A percentile compares a stretch with the other conserved stretches of the same genome.
These are phyloP conservation scores for Aureoboletus auriporus DNA, from an alignment of 768 basidiomycete species.

Conservation along the genomic window DNA sequence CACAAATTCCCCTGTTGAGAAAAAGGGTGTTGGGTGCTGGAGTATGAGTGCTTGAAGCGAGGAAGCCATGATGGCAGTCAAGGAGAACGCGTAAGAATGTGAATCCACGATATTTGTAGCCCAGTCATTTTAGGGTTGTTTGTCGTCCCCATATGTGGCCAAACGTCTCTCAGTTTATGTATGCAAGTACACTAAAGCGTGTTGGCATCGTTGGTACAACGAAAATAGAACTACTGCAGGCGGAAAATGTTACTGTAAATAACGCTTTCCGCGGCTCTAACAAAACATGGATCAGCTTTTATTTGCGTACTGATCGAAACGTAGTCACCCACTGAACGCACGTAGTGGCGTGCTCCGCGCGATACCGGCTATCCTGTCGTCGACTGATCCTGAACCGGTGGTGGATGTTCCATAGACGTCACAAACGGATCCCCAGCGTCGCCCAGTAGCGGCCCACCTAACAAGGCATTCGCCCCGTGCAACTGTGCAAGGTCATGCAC, in stretches of 20 bases:
- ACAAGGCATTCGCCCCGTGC: slow-evolving; percentile 46
- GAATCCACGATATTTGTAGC: slow-evolving; percentile 13
- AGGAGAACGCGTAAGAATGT: neutral
- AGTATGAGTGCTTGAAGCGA: slow-evolving; percentile 25
- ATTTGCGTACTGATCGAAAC: neutral
- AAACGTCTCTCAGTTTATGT: neutral
- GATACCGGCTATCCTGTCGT: slow-evolving; percentile 6
- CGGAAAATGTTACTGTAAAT: no score
- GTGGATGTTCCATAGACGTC: slow-evolving; percentile 18
- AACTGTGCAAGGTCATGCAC: slow-evolving; percentile 56
- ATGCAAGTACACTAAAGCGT: neutral
- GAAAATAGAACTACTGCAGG: neutral
- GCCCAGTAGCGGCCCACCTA: slow-evolving; percentile 62
- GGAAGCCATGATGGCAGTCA: slow-evolving; percentile 16
- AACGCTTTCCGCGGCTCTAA: neutral
- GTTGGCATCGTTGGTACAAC: neutral
- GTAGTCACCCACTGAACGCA: slow-evolving; percentile 5
- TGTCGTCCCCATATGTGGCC: slow-evolving; percentile 4
- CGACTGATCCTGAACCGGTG: slow-evolving; percentile 9
- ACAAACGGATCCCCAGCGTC: slow-evolving; percentile 58
- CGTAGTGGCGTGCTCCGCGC: no score
- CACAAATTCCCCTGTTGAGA: slow-evolving; percentile 18
- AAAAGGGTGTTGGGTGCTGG: slow-evolving; percentile 18
- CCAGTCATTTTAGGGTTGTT: slow-evolving; percentile 19
- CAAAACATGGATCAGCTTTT: slow-evolving; percentile 3